A percentile compares a stretch with the other conserved stretches of the same genome.
Evolutionary conservation across 2,329 filamentous ascomycete species (phyloP).

Genomic region (Juglanconis oblonga): DNA sequence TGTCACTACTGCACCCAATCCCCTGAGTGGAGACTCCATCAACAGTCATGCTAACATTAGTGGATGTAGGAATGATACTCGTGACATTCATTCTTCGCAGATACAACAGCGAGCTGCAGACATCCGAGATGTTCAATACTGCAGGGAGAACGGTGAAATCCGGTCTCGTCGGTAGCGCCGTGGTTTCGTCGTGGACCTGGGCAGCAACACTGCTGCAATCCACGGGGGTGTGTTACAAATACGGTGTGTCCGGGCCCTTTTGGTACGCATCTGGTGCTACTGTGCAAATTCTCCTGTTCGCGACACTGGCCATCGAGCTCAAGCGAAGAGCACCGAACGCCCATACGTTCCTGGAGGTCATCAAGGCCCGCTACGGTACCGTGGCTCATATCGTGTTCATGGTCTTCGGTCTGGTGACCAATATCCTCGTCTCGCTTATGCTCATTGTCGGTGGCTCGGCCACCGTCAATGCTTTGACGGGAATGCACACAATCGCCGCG

Average conservation of each 20-base stretch:
- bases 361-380: constrained; percentile 74
- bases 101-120: constrained; percentile 67
- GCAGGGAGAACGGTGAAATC: constrained; percentile 87
- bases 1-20: background rate
- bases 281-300: constrained; percentile 85
- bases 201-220: constrained; percentile 79
- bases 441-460: constrained; percentile 77
- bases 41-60: background rate
- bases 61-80: constrained; percentile 32
- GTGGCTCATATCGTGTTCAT: constrained; percentile 75
- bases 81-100: constrained; percentile 34
- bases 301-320: constrained; percentile 84
- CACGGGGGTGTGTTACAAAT: constrained; percentile 77
- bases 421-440: constrained; percentile 87
- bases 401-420: constrained; percentile 78
- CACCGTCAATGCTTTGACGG: constrained; percentile 68
- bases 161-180: constrained; percentile 80
- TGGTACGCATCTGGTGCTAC: constrained; percentile 70
- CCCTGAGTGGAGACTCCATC: no score
- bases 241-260: constrained; percentile 62
- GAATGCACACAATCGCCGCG: constrained; percentile 74
- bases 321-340: constrained; percentile 86
- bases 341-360: constrained; percentile 80
- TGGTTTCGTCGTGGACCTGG: constrained; percentile 95
- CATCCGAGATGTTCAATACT: constrained; percentile 89